Conservation (phyloP, 345 rosid species). For the Passiflora organensis region DNA sequence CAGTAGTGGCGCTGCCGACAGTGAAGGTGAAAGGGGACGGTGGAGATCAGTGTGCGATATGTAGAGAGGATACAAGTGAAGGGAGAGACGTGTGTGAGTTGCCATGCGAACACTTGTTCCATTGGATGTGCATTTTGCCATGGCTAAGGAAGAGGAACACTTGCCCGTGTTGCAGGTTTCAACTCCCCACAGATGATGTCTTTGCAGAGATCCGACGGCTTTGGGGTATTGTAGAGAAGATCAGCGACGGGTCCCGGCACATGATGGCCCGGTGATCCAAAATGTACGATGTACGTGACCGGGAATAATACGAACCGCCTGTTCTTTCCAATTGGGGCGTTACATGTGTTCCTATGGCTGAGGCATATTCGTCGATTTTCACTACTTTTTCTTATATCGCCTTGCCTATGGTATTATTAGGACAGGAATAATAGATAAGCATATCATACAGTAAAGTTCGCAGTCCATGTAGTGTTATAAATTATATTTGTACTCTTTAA, state of each 20-base stretch:
- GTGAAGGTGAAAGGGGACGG: conserved; percentile 38
- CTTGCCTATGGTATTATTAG: too few relatives aligned
- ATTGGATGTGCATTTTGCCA: conserved; percentile 81
- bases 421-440: too few relatives aligned
- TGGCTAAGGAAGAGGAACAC: conserved; percentile 82
- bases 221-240: conserved; percentile 51
- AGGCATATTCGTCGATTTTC: too few relatives aligned
- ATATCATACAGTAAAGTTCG: too few relatives aligned
- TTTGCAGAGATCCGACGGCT: conserved; percentile 76
- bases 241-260: conserved; percentile 7
- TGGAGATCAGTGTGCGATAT: conserved; percentile 55
- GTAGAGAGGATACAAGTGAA: conserved; percentile 73
- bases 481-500: too few relatives aligned
- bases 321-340: too few relatives aligned
- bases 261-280: not conserved
- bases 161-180: conserved; percentile 87
- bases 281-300: too few relatives aligned
- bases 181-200: conserved; percentile 79
- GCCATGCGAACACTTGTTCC: conserved; percentile 87
- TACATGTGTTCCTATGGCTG: too few relatives aligned
- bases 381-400: too few relatives aligned
- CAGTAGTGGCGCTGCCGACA: conserved; percentile 59
- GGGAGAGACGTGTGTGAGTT: conserved; percentile 78
- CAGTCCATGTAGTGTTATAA: too few relatives aligned
- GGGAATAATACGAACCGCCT: too few relatives aligned